A percentile compares a stretch with the other conserved stretches of the same genome.
These are phyloP conservation scores for Curvularia eragrostidis DNA, from an alignment of 2,329 filamentous ascomycete species.

Conservation along the genomic window DNA sequence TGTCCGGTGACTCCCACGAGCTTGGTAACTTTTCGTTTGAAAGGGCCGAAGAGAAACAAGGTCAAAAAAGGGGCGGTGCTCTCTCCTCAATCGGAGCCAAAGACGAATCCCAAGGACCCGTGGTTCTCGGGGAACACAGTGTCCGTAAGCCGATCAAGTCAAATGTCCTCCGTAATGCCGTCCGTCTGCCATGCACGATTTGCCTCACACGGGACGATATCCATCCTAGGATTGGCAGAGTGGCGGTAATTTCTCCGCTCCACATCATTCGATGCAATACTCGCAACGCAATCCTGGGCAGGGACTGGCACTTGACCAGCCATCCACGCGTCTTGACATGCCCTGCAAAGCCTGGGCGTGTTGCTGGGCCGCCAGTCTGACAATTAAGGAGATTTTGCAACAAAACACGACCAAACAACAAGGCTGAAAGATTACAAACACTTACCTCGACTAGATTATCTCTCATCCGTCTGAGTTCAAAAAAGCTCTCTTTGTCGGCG, in stretches of 20 bases:
- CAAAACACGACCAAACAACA: slow-evolving; percentile 5
- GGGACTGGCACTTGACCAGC: slow-evolving; percentile 3
- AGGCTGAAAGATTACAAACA: slow-evolving; percentile 9
- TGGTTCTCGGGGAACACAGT: slow-evolving; percentile 1
- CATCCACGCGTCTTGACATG: slow-evolving; percentile 5
- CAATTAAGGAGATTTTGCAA: slow-evolving; percentile 26
- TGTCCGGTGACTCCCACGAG: neutral
- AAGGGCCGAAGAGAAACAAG: neutral
- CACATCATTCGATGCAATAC: slow-evolving; percentile 9
- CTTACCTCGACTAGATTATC: slow-evolving; percentile 64
- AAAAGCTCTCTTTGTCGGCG: slow-evolving; percentile 92
- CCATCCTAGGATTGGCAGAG: slow-evolving; percentile 3
- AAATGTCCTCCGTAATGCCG: slow-evolving; percentile 1
- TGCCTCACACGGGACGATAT: neutral
- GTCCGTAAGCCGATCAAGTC: slow-evolving; percentile 11
- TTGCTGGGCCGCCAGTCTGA: neutral
- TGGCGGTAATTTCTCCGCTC: slow-evolving; percentile 14
- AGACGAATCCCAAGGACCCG: neutral
- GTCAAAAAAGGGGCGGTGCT: neutral
- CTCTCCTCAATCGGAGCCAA: neutral
- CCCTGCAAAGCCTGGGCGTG: too few species aligned
- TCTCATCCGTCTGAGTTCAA: slow-evolving; percentile 77
- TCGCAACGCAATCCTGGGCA: neutral
- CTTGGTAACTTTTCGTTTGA: neutral
- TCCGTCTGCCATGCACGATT: slow-evolving; percentile 5